Percentiles rank a stretch among this genome's conserved stretches.
These are phyloP conservation scores for Saprolegnia diclina DNA, from an alignment of 352 stramenopile species.

Conservation along the genomic window DNA sequence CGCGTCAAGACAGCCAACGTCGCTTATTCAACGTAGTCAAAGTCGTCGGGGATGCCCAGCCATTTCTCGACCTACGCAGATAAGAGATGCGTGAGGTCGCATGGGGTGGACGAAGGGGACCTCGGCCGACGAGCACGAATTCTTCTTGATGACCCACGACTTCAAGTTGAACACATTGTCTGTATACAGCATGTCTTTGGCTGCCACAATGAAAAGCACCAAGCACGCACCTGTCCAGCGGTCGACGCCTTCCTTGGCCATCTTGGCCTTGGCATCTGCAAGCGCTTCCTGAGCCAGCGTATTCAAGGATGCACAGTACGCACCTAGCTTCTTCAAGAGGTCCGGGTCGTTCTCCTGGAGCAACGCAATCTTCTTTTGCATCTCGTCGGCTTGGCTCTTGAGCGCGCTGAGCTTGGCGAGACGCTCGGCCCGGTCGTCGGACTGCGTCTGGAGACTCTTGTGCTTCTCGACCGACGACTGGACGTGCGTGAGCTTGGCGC, in stretches of 20 bases:
- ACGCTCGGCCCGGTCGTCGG: slow-evolving; percentile 58
- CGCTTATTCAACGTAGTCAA: slow-evolving; percentile 72
- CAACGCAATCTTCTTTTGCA: slow-evolving; percentile 52
- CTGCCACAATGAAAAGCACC: background rate
- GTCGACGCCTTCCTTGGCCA: slow-evolving; percentile 65
- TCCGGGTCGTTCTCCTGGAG: slow-evolving; percentile 70
- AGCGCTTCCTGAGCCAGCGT: background rate
- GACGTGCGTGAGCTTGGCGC: slow-evolving; percentile 26
- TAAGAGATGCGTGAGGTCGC: background rate
- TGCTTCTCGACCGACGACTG: slow-evolving; percentile 40
- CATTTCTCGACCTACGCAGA: slow-evolving; percentile 65
- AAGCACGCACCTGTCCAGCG: slow-evolving; percentile 59
- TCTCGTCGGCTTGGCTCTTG: slow-evolving; percentile 41
- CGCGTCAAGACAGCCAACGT: slow-evolving; percentile 22
- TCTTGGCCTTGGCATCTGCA: slow-evolving; percentile 45
- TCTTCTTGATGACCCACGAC: slow-evolving; percentile 77
- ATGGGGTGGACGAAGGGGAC: slow-evolving; percentile 30
- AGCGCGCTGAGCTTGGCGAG: slow-evolving; percentile 48
- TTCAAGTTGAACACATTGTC: slow-evolving; percentile 81
- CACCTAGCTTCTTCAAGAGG: slow-evolving; percentile 55
- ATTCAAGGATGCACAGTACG: background rate
- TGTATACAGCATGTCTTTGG: slow-evolving; percentile 20
- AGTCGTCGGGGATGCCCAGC: slow-evolving; percentile 81
- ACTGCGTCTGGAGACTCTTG: slow-evolving; percentile 45
- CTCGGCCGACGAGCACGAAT: slow-evolving; percentile 52